These are phyloP conservation scores for Quercus rubra DNA, from an alignment of 306 rosid species.

Conservation along the genomic window DNA sequence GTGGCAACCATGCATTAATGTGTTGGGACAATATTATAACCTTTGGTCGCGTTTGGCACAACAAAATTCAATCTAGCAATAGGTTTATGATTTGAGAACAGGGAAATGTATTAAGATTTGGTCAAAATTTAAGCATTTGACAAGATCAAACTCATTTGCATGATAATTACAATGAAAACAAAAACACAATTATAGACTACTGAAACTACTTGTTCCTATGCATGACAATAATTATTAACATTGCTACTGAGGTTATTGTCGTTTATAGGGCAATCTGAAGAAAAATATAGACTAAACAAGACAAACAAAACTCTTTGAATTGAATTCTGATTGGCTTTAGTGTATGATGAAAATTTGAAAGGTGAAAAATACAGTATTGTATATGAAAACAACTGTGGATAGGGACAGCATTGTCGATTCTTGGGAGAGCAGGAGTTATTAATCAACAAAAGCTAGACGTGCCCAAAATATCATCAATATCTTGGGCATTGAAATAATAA, in stretches of 20 bases:
- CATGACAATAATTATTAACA: constrained; percentile 57
- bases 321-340: not conserved
- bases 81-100: constrained; percentile 22
- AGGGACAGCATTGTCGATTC: constrained; percentile 52
- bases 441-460: constrained; percentile 43
- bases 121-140: constrained; percentile 59
- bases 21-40: constrained; percentile 29
- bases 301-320: not conserved
- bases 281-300: constrained; percentile 19
- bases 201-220: constrained; percentile 36
- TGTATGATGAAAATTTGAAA: not conserved
- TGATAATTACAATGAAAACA: constrained; percentile 54
- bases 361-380: constrained; percentile 19
- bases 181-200: constrained; percentile 62
- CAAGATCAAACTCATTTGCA: constrained; percentile 32
- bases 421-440: constrained; percentile 33
- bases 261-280: constrained; percentile 35
- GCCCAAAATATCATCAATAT: constrained; percentile 58
- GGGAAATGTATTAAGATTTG: constrained; percentile 21
- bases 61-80: constrained; percentile 25
- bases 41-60: constrained; percentile 26
- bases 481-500: constrained; percentile 39
- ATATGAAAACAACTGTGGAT: constrained; percentile 24
- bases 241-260: constrained; percentile 23
- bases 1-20: constrained; percentile 24